These are phyloP conservation scores for Baeospora myosura DNA, from an alignment of 1,284 basidiomycete species.

Conservation along the genomic window DNA sequence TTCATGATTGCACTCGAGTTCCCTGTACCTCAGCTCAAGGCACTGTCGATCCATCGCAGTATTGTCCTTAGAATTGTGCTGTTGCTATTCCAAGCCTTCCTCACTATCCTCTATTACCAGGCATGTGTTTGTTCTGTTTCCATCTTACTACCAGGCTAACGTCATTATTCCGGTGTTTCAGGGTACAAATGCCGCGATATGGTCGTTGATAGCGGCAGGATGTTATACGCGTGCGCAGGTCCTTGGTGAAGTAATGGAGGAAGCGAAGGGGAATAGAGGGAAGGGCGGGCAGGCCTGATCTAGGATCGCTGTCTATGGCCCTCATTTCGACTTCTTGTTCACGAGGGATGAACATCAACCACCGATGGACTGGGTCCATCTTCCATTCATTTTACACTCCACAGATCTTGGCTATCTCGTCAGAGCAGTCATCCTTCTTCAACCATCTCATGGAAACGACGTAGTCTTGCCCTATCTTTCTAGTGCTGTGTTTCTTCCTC, in stretches of 20 bases:
- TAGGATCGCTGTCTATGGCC: conserved; percentile 10
- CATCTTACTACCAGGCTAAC: conserved; percentile 1
- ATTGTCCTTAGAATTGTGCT: conserved; percentile 56
- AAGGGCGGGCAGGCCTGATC: conserved; percentile 49
- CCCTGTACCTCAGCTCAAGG: conserved; percentile 53
- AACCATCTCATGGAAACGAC: conserved; percentile 13
- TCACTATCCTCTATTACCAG: conserved; percentile 74
- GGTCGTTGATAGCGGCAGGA: conserved; percentile 59
- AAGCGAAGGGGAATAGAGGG: conserved; percentile 57
- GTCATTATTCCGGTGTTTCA: too few species aligned
- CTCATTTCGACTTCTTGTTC: conserved; percentile 5
- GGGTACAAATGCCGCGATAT: conserved; percentile 74
- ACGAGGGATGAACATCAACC: conserved; percentile 13
- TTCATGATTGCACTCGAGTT: conserved; percentile 60
- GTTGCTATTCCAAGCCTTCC: conserved; percentile 55
- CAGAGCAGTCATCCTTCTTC: conserved; percentile 1
- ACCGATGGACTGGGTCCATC: conserved; percentile 22
- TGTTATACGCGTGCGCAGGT: conserved; percentile 59
- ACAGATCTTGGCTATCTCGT: conserved; percentile 3
- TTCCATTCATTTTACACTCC: conserved; percentile 16
- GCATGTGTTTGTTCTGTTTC: conserved; percentile 14
- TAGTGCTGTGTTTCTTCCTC: neutral
- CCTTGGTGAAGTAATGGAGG: conserved; percentile 60
- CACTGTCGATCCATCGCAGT: conserved; percentile 54
- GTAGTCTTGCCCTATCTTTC: conserved; percentile 7